phyloP scores from a whole-genome alignment of 768 basidiomycete genomes.

The Tephrocybe rancida region DNA sequence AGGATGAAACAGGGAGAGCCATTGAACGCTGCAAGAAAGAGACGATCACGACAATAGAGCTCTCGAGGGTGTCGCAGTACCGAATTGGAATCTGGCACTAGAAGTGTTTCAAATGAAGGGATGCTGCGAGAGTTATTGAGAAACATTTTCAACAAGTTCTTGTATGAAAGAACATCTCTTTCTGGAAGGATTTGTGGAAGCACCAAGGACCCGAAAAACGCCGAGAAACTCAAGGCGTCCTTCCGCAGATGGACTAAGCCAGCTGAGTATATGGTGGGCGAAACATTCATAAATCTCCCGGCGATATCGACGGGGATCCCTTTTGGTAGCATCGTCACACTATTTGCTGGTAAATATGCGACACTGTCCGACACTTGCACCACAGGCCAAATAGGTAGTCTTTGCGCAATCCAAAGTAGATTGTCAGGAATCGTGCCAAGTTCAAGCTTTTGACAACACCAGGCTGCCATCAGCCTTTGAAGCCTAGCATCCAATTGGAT shows the following conservation, averaged over 20 bases:
- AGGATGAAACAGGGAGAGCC: constrained; percentile 33
- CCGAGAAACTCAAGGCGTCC: background rate
- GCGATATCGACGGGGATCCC: constrained; percentile 12
- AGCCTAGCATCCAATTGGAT: constrained; percentile 15
- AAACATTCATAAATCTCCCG: constrained; percentile 1
- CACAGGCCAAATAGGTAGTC: constrained; percentile 32
- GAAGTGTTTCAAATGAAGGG: constrained; percentile 17
- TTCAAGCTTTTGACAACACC: constrained; percentile 27
- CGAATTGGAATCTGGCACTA: constrained; percentile 33
- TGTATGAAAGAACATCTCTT: constrained; percentile 1
- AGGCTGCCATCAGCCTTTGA: constrained; percentile 26
- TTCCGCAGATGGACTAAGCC: background rate
- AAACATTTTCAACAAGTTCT: constrained; percentile 1
- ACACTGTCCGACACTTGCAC: constrained; percentile 25
- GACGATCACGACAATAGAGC: constrained; percentile 35
- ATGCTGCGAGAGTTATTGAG: background rate
- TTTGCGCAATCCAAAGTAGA: constrained; percentile 18
- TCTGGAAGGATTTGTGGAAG: constrained; percentile 10
- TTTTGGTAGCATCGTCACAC: constrained; percentile 24
- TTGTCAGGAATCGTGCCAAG: constrained; percentile 6
- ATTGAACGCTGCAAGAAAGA: constrained; percentile 38
- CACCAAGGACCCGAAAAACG: constrained; percentile 1
- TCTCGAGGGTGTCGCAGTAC: constrained; percentile 24
- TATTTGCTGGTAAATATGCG: constrained; percentile 13
- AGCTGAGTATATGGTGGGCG: background rate